Percentiles rank a stretch among this genome's conserved stretches.
These are phyloP conservation scores for Phylloporus arenicola DNA, from an alignment of 768 basidiomycete genomes.

Conservation along the genomic window DNA sequence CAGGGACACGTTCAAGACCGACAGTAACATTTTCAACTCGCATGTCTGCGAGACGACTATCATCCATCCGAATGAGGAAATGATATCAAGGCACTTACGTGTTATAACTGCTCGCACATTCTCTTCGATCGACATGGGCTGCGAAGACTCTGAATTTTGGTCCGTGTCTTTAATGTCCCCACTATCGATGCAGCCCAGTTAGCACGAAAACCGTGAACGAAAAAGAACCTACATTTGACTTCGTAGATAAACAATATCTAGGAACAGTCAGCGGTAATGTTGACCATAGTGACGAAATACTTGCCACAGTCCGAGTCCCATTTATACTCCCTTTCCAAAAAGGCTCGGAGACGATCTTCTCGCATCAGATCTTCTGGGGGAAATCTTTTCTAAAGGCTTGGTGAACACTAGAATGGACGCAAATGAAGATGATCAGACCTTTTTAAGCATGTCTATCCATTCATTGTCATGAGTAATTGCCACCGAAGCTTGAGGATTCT, in stretches of 20 bases:
- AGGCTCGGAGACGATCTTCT: background rate
- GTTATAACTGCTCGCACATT: background rate
- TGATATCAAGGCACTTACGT: background rate
- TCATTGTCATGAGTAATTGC: constrained; percentile 8
- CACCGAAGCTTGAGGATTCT: background rate
- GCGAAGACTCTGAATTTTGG: background rate
- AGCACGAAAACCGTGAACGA: background rate
- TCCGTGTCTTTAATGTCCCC: background rate
- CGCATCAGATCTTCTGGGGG: background rate
- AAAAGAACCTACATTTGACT: background rate
- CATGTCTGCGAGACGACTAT: background rate
- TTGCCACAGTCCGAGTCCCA: background rate
- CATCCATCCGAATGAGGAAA: background rate
- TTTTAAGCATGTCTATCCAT: constrained; percentile 4
- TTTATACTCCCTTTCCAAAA: background rate
- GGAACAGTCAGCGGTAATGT: background rate
- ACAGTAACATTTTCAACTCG: constrained; percentile 3
- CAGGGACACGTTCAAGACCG: constrained; percentile 4
- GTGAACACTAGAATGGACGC: background rate
- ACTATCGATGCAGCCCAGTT: background rate
- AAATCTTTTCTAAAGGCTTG: background rate
- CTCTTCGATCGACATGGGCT: background rate
- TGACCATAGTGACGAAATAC: background rate
- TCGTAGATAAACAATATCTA: constrained; percentile 3
- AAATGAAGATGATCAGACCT: background rate